These are phyloP conservation scores for Alternaria arbusti DNA, from an alignment of 2,329 filamentous ascomycete species.

Conservation along the genomic window DNA sequence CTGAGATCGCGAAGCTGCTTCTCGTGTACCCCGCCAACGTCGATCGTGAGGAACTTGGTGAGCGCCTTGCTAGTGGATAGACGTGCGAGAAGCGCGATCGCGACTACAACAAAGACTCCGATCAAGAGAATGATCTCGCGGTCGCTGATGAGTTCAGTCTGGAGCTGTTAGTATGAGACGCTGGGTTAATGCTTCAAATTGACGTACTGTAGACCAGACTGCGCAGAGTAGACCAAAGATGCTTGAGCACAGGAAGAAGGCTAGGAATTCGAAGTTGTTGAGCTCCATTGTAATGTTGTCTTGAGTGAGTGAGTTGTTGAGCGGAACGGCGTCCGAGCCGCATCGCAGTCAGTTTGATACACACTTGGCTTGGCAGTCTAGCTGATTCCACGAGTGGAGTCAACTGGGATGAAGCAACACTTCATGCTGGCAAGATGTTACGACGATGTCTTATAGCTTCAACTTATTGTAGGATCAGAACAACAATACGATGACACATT, in stretches of 20 bases:
- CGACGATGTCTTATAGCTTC: not conserved
- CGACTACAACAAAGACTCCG: constrained; percentile 8
- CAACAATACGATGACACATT: not conserved
- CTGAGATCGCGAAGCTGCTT: constrained; percentile 11
- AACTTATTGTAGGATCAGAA: not conserved
- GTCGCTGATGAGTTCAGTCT: constrained; percentile 12
- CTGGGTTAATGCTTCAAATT: not conserved
- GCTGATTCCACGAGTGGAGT: not conserved
- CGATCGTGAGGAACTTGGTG: constrained; percentile 3
- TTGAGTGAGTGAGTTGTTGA: not conserved
- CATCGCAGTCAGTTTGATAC: not conserved
- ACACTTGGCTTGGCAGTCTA: constrained; percentile 5
- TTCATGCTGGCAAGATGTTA: not conserved
- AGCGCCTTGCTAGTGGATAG: not conserved
- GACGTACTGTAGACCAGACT: constrained; percentile 7
- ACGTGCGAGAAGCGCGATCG: not conserved
- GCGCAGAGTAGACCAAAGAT: constrained; percentile 10
- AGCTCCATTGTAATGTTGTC: constrained; percentile 10
- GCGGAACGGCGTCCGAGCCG: not conserved
- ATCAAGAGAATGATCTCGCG: constrained; percentile 14
- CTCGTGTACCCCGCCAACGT: constrained; percentile 3
- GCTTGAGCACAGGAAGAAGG: constrained; percentile 14
- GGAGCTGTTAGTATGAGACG: not conserved
- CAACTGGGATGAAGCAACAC: not conserved
- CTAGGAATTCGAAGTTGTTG: constrained; percentile 12